Percentiles rank a stretch among this genome's conserved stretches.
phyloP scores from a whole-genome alignment of 164 flowering plant species.

The Sextonia rubra region DNA sequence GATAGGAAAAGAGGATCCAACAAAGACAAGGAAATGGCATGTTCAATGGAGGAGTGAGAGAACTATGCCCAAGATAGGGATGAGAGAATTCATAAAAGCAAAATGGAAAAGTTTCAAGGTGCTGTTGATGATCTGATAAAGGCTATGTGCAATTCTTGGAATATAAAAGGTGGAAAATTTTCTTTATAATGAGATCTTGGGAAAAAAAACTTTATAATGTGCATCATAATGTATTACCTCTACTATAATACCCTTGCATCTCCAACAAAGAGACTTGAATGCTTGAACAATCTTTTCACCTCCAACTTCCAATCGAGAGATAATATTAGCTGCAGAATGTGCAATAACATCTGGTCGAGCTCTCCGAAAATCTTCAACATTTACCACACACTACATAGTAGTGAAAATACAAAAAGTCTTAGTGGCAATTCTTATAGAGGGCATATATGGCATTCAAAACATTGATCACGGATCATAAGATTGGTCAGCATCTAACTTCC shows the following conservation, averaged over 20 bases:
- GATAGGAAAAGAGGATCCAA: too few relatives aligned
- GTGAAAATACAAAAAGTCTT: neutral
- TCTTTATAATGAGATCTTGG: too few relatives aligned
- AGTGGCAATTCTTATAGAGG: neutral
- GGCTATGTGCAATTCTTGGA: too few relatives aligned
- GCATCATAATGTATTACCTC: conserved; percentile 50
- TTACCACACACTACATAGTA: conserved; percentile 51
- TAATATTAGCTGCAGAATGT: conserved; percentile 70
- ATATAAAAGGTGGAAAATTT: too few relatives aligned
- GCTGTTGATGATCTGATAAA: too few relatives aligned
- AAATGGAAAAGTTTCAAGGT: too few relatives aligned
- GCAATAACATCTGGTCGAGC: conserved; percentile 89
- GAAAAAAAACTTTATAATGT: too few relatives aligned
- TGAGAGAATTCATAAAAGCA: too few relatives aligned
- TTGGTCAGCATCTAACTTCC: neutral
- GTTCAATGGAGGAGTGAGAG: too few relatives aligned
- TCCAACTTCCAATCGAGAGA: conserved; percentile 76
- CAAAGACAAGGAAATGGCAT: too few relatives aligned
- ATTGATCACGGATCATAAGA: neutral
- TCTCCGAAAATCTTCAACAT: conserved; percentile 56
- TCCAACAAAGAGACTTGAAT: conserved; percentile 81
- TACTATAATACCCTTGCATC: conserved; percentile 77
- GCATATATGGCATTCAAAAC: neutral
- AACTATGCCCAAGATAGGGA: too few relatives aligned
- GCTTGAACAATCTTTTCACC: conserved; percentile 78